Base-by-base conservation (phyloP, 352 stramenopile genomes). In the Pythium pyrilobum region DNA sequence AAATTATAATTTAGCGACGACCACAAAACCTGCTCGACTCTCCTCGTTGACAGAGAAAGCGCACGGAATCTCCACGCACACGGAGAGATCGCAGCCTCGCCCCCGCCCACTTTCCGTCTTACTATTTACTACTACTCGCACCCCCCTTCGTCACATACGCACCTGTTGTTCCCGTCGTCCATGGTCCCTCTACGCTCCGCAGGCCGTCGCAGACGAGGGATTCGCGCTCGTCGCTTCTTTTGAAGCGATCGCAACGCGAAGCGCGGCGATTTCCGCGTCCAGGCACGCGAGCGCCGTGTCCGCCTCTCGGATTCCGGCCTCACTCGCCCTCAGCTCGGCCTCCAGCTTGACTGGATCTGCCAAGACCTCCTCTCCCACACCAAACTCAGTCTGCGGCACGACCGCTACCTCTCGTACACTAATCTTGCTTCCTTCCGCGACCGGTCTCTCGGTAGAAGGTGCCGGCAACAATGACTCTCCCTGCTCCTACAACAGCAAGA, bases 261-360 rank as follows among this genome's bases (percentile, higher is more conserved):
- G 28, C 44, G 47, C 48, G 13, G 48, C 49, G 38, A 71, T 67
- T 15, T 56, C 53, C 15, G 38, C 51, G 27, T 71, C 55, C 38
- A 71, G 49, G 12, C 58, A 59, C 8, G 29, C 38, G 12, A 71
- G 56, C 18, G 62, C 40, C 0, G 47, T 34, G 6, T 67, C 40
- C 4, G 64, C 64, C 9, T 67, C 52, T 5, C 21, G 25, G 21
- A 67, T 56, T 10, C 42, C 46, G 3, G 13, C 52, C 27, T 34
- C 11, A 27, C 43, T 58, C 15, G 41, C 52, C 31, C 27, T 24
- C 32, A 28, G 36, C 42, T 64, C 56, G 12, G 33, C 36, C 29
- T 53, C 33, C 4, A 53, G 33, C 29, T 45, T 50, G 36, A 16
- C 37, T 33, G 36, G 23, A 29, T 53, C 42, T 16, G 37, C 10